phyloP scores from a whole-genome alignment of 2,329 filamentous ascomycete genomes.

The Pestalotiopsis sp. region DNA sequence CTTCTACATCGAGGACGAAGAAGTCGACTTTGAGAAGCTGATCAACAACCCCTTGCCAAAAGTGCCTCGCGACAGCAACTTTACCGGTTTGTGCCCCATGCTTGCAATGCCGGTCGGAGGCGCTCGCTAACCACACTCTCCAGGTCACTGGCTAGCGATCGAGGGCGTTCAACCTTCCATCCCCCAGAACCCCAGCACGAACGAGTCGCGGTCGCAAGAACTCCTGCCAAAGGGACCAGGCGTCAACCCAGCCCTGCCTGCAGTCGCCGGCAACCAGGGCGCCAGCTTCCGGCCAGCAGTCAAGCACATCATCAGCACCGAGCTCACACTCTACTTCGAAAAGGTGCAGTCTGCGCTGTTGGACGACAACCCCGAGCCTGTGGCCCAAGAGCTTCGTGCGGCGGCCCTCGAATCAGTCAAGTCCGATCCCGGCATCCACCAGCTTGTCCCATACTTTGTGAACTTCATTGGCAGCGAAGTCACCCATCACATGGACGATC shows the following conservation, averaged over 20 bases:
- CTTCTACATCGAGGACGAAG: slow-evolving; percentile 97
- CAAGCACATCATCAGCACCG: slow-evolving; percentile 94
- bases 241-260: slow-evolving; percentile 82
- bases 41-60: slow-evolving; percentile 96
- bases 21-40: slow-evolving; percentile 97
- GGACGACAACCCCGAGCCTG: slow-evolving; percentile 84
- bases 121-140: slow-evolving; percentile 16
- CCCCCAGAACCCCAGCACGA: slow-evolving; percentile 89
- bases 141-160: slow-evolving; percentile 95
- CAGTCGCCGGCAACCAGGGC: slow-evolving; percentile 81
- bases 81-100: slow-evolving; percentile 69
- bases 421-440: slow-evolving; percentile 90
- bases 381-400: slow-evolving; percentile 70
- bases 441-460: slow-evolving; percentile 94
- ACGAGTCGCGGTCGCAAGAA: slow-evolving; percentile 82
- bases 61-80: slow-evolving; percentile 88
- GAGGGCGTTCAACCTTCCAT: slow-evolving; percentile 97
- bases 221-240: slow-evolving; percentile 88
- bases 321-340: slow-evolving; percentile 95
- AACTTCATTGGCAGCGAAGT: slow-evolving; percentile 96
- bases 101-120: not conserved
- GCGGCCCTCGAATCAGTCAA: slow-evolving; percentile 84
- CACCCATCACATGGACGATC: slow-evolving; percentile 87
- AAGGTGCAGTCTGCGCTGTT: slow-evolving; percentile 89
- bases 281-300: slow-evolving; percentile 85